phyloP scores from a whole-genome alignment of 2,329 filamentous ascomycete species.

The Magnaporthiopsis rhizophila region DNA sequence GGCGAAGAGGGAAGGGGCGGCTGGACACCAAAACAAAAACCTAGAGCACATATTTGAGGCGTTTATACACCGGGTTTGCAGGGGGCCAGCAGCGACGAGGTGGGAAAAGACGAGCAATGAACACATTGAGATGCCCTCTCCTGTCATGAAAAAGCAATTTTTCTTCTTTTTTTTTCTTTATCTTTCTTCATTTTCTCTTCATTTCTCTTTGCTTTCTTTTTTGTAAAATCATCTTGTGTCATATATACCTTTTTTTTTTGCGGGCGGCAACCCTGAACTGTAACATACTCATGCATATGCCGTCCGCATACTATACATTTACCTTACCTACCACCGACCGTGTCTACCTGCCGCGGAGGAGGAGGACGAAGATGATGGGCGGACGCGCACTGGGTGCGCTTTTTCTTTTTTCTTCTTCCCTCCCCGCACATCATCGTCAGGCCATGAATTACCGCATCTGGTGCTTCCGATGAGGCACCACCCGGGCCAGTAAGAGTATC shows the following conservation, averaged over 20 bases:
- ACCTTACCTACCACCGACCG: background rate
- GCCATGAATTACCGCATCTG: too few relatives aligned
- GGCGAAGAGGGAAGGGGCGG: too few relatives aligned
- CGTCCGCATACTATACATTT: background rate
- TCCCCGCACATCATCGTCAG: too few relatives aligned
- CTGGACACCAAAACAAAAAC: background rate
- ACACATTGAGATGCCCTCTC: background rate
- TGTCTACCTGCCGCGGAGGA: too few relatives aligned
- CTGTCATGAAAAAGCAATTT: background rate
- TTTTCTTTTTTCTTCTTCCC: too few relatives aligned
- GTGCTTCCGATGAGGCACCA: too few relatives aligned
- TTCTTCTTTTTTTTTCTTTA: background rate
- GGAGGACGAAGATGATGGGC: background rate
- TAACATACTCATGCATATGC: background rate
- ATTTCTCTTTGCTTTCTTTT: background rate
- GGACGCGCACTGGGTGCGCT: too few relatives aligned
- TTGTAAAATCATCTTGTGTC: background rate
- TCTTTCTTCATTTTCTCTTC: background rate
- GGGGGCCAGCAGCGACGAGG: background rate
- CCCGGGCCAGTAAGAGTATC: too few relatives aligned
- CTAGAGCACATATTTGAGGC: background rate
- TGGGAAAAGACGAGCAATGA: background rate
- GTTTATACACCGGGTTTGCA: background rate
- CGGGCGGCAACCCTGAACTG: background rate
- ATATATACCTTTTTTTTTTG: background rate